Evolutionary conservation across 257 asterid species (phyloP).

Genomic region (Solanum pinnatisectum): DNA sequence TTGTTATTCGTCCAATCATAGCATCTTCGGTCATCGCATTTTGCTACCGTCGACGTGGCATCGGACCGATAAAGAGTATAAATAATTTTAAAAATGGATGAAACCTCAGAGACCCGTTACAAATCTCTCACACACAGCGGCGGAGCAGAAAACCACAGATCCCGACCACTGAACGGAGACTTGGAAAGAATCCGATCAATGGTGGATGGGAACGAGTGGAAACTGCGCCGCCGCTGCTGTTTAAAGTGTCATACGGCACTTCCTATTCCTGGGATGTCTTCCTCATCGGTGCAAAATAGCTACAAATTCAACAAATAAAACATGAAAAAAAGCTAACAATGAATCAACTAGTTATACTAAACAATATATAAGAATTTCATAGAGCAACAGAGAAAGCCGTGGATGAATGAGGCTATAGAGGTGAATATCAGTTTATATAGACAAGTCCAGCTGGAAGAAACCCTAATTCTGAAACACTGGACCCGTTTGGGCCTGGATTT

Average conservation of each 20-base stretch:
- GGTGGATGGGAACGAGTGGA: conserved; percentile 37
- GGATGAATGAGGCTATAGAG: background rate
- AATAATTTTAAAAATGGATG: background rate
- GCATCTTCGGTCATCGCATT: conserved; percentile 48
- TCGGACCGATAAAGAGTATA: conserved; percentile 5
- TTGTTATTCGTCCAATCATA: conserved; percentile 41
- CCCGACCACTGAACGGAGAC: conserved; percentile 36
- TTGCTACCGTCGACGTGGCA: conserved; percentile 68
- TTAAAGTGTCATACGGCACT: conserved; percentile 82
- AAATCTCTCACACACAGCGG: conserved; percentile 62
- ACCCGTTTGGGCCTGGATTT: background rate
- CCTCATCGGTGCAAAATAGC: conserved; percentile 31
- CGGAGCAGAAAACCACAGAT: conserved; percentile 1
- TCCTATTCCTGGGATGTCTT: conserved; percentile 78
- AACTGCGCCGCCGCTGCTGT: conserved; percentile 19
- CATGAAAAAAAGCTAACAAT: background rate
- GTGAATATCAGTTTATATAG: background rate
- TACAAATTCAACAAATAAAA: background rate
- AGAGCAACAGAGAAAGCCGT: background rate
- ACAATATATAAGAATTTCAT: background rate
- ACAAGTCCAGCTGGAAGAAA: background rate
- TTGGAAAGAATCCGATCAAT: conserved; percentile 1
- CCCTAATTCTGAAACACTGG: background rate
- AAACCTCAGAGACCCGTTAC: conserved; percentile 73
- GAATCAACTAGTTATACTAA: background rate